Evolutionary conservation across 106 monocot species (phyloP), one percentile per base, ranked within the genome.

Genomic region (Vanilla planifolia): DNA sequence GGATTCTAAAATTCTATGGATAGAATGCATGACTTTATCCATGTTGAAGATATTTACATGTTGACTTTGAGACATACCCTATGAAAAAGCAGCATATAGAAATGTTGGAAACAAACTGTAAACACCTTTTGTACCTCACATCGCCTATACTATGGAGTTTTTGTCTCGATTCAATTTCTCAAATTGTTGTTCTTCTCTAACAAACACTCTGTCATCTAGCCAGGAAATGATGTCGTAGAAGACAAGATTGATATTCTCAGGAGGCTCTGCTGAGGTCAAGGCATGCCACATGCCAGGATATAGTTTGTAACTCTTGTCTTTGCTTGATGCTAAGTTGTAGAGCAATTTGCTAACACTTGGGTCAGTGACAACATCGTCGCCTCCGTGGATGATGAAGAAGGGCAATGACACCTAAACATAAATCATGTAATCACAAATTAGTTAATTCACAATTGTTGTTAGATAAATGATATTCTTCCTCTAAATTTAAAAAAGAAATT

Each of bases 281-380:
- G 74, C 69, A 36, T 79, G 79, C 79, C 74, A 79, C 79, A 74
- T 79, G 1, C 70, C 74, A 0, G 74, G 65, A 48, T 79, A 79
- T 15, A 79, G 70, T 63, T 79, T 80, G 48, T 67, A 61, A 3
- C 67, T 68, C 63, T 81, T 81, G 17, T 76, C 81, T 15, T 29
- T 23, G 64, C 76, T 81, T 3, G 58, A 32, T 4, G 81, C 81
- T 7, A 71, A 28, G 28, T 76, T 72, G 33, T 67, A 72, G 15
- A 72, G 46, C 11, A 34, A 3, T 56, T 55, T 17, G 64, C 75
- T 81, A 3, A 72, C 64, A 2, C 55, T 60, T 0, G 74, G 80
- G 47, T 80, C 80, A 1, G 80, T 80, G 17, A 80, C 61, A 8
- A 28, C 45, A 62, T 81, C 76, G 42, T 67, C 81, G 6, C 74